Base-by-base conservation (phyloP, 345 rosid species). In the Noccaea caerulescens region DNA sequence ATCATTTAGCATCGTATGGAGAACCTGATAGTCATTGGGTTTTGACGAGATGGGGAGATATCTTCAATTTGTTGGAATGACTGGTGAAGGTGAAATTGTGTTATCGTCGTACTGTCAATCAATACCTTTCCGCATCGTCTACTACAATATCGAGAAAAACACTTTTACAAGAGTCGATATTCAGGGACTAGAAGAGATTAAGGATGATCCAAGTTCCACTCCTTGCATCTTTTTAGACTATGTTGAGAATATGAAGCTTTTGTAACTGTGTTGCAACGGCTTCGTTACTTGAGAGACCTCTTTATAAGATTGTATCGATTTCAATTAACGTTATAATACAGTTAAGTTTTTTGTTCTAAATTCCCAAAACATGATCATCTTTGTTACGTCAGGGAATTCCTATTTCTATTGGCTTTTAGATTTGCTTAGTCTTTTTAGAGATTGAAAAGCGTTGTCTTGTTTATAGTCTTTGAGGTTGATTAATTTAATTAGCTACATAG, bases 11-110 rank as follows among this genome's bases (percentile, higher is more conserved):
- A 16, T n/a, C n/a, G n/a, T n/a, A n/a, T n/a, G n/a, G n/a, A n/a
- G n/a, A n/a, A n/a, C n/a, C n/a, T n/a, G n/a, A n/a, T n/a, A n/a
- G n/a, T n/a, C n/a, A n/a, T n/a, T n/a, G n/a, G n/a, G n/a, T n/a
- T n/a, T n/a, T n/a, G n/a, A n/a, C 4, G 5, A 27, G 33, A 10
- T 23, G 1, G 1, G 2, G 6, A 9, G 1, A 0, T 0, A 4
- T 1, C 1, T 0, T 5, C 7, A 2, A 0, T 10, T 36, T 49
- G 8, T 34, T 7, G 57, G 18, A 34, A 10, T 47, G 12, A 47
- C 56, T 8, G 0, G 18, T 46, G 12, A 36, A 2, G 12, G 45
- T 12, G 58, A 64, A 8, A 20, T 64, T 64, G 46, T 49, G 58
- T 18, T 49, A 36, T 7, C 34, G 36, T 43, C 56, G 0, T 1